Percentiles rank a stretch among this genome's conserved stretches.
These are phyloP conservation scores for Vitis vinifera DNA, from an alignment of 164 flowering plant genomes.

Conservation along the genomic window DNA sequence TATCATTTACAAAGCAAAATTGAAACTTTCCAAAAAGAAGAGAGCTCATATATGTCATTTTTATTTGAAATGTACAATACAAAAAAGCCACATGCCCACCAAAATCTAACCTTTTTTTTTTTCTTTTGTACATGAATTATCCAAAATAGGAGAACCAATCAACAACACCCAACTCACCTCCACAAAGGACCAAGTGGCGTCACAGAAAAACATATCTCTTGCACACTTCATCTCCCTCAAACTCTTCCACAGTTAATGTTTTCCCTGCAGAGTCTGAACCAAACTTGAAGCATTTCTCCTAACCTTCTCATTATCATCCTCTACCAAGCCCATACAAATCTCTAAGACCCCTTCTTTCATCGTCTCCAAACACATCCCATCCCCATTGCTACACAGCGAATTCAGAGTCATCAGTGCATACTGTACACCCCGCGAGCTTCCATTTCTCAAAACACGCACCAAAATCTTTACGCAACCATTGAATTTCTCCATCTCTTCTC, in stretches of 20 bases:
- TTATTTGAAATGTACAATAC: slow-evolving; percentile 33
- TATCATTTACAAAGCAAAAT: slow-evolving; percentile 16
- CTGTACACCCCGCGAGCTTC: slow-evolving; percentile 62
- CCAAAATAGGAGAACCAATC: slow-evolving; percentile 16
- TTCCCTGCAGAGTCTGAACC: slow-evolving; percentile 52
- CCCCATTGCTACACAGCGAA: slow-evolving; percentile 50
- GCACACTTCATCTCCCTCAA: not conserved
- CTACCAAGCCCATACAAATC: slow-evolving; percentile 60
- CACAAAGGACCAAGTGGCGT: not conserved
- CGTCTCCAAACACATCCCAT: slow-evolving; percentile 41
- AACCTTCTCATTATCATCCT: slow-evolving; percentile 84
- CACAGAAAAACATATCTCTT: slow-evolving; percentile 1
- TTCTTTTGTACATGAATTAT: slow-evolving; percentile 36
- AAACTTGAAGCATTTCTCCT: slow-evolving; percentile 66
- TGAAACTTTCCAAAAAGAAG: slow-evolving; percentile 5
- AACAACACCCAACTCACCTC: slow-evolving; percentile 32
- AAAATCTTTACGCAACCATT: slow-evolving; percentile 50
- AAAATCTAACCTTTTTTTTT: slow-evolving; percentile 29
- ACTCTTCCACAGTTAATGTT: not conserved
- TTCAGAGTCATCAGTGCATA: slow-evolving; percentile 58
- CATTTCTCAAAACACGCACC: slow-evolving; percentile 50
- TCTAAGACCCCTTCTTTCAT: slow-evolving; percentile 61
- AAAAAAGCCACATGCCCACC: slow-evolving; percentile 7
- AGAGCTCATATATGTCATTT: slow-evolving; percentile 9
- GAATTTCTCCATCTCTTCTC: slow-evolving; percentile 65